These are phyloP conservation scores for Amanita molliuscula DNA, from an alignment of 768 basidiomycete genomes.

Conservation along the genomic window DNA sequence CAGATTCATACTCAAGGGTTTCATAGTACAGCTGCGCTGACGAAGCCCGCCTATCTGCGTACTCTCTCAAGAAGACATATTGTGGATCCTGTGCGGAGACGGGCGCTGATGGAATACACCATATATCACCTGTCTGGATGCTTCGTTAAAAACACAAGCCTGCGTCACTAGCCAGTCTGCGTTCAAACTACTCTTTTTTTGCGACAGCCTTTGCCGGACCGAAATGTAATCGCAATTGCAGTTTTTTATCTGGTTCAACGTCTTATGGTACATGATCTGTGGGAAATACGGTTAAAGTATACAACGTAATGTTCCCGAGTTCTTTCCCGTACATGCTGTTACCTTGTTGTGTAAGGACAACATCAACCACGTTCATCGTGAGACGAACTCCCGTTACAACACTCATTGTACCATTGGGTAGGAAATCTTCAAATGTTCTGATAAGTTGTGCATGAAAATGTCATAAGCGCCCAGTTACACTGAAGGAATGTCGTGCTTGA, in stretches of 20 bases:
- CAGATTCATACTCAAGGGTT: not conserved
- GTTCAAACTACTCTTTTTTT: too few species aligned
- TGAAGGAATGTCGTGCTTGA: not conserved
- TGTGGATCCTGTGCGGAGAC: not conserved
- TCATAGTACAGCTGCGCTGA: not conserved
- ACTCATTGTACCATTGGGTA: not conserved
- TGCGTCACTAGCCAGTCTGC: too few species aligned
- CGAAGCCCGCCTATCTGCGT: not conserved
- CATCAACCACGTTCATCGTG: not conserved
- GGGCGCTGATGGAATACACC: not conserved
- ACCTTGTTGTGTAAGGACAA: not conserved
- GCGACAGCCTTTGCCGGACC: too few species aligned
- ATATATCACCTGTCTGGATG: not conserved
- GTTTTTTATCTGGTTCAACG: not conserved
- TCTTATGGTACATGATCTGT: not conserved
- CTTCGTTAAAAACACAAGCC: too few species aligned
- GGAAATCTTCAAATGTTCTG: not conserved
- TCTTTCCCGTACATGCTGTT: not conserved
- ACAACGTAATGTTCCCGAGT: not conserved
- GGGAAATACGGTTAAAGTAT: not conserved
- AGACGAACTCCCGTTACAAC: not conserved
- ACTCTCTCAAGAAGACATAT: not conserved
- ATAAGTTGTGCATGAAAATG: not conserved
- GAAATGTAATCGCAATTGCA: not conserved
- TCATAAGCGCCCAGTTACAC: not conserved